Percentiles rank a stretch among this genome's conserved stretches.
Evolutionary conservation across 176 grass and related monocot genomes (phyloP).

Genomic region (Zizania latifolia): DNA sequence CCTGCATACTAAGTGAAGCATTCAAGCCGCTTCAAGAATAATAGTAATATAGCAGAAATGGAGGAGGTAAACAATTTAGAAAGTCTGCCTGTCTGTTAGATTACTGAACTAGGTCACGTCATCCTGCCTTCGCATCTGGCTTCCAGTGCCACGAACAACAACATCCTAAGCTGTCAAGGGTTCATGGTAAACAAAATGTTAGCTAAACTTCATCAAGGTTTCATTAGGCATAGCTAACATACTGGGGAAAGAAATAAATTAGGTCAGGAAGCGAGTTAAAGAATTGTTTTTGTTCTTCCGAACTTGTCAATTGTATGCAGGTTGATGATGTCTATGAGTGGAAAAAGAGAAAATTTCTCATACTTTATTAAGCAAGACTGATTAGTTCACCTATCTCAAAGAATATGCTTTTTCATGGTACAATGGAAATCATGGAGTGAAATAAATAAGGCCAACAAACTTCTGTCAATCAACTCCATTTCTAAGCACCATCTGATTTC

Average conservation of each 20-base stretch:
- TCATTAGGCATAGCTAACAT: not conserved
- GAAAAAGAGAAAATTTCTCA: too few relatives aligned
- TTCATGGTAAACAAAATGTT: not conserved
- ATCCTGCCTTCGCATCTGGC: slow-evolving; percentile 1
- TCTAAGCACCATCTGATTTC: not conserved
- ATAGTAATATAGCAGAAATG: not conserved
- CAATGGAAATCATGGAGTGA: not conserved
- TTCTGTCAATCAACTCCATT: not conserved
- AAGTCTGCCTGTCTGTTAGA: slow-evolving; percentile 25
- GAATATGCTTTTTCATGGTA: not conserved
- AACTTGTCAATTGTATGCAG: not conserved
- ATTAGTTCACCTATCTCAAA: slow-evolving; percentile 8
- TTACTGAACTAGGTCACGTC: slow-evolving; percentile 21
- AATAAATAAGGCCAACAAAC: not conserved
- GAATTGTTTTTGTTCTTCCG: not conserved
- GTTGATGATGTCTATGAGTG: not conserved
- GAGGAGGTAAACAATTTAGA: slow-evolving; percentile 7
- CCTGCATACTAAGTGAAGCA: slow-evolving; percentile 14
- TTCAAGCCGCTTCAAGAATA: slow-evolving; percentile 21
- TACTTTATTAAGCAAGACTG: not conserved
- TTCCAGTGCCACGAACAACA: not conserved
- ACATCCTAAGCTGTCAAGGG: slow-evolving; percentile 25
- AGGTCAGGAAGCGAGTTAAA: not conserved
- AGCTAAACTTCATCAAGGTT: not conserved
- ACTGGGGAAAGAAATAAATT: not conserved